phyloP scores from a whole-genome alignment of 164 flowering plant genomes.

The Magnolia changhungtana region DNA sequence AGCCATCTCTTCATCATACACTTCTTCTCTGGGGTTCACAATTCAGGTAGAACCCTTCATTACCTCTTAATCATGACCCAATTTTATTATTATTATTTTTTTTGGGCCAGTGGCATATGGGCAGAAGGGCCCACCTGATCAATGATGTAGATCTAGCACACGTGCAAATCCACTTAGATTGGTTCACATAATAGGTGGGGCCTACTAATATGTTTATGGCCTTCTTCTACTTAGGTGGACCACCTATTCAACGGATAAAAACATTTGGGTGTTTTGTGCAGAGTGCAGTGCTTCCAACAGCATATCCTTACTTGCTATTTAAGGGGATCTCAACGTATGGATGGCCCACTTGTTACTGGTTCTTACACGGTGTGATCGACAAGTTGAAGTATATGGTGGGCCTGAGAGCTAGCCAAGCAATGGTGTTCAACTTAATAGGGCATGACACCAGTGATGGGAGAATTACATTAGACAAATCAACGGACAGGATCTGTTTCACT shows the following conservation, averaged over 20 bases:
- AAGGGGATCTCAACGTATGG: slow-evolving; percentile 48
- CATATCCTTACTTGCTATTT: slow-evolving; percentile 46
- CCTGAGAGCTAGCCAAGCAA: slow-evolving; percentile 19
- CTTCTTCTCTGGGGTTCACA: slow-evolving; percentile 57
- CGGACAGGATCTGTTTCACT: slow-evolving; percentile 34
- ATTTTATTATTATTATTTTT: no score
- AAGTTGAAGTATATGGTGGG: slow-evolving; percentile 29
- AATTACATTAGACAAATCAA: slow-evolving; percentile 27
- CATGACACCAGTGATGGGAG: slow-evolving; percentile 48
- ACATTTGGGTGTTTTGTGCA: slow-evolving; percentile 12
- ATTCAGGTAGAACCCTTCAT: slow-evolving; percentile 38
- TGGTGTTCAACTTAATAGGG: slow-evolving; percentile 45
- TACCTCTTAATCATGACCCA: neutral
- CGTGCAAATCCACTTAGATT: no score
- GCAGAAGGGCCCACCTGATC: no score
- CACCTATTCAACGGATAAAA: neutral
- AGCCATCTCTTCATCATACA: slow-evolving; percentile 46
- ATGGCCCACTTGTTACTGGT: slow-evolving; percentile 45
- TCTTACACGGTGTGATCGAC: slow-evolving; percentile 45
- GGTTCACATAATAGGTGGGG: no score
- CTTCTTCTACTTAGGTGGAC: neutral
- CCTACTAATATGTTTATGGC: no score
- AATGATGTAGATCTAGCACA: no score
- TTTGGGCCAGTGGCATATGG: neutral
- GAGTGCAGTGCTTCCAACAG: slow-evolving; percentile 49